Evolutionary conservation across 176 grass and related monocot species (phyloP).

Genomic region (Rhynchospora tenuis): DNA sequence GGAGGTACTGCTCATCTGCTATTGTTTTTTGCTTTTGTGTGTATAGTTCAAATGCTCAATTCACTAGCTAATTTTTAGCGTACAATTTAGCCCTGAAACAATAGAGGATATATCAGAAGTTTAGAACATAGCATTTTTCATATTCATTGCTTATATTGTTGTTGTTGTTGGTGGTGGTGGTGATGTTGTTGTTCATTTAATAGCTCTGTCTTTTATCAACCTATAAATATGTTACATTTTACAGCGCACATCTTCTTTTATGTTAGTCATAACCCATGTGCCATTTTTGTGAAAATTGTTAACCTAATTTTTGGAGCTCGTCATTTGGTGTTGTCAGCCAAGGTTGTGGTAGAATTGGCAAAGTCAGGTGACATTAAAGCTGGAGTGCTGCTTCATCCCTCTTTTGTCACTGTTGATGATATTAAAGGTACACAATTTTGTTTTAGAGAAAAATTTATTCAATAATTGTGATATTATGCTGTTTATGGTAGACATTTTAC

Average conservation of each 20-base stretch:
- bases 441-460: not conserved
- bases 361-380: constrained; percentile 35
- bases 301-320: not conserved
- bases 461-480: not conserved
- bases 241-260: not conserved
- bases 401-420: constrained; percentile 38
- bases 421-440: constrained; percentile 26
- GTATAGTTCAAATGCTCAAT: not conserved
- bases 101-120: not conserved
- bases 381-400: constrained; percentile 34
- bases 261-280: not conserved
- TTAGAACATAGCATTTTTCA: not conserved
- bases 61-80: not conserved
- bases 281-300: not conserved
- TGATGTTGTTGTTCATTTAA: not conserved
- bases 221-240: not conserved
- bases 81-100: not conserved
- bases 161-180: too few species aligned
- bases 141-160: not conserved
- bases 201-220: not conserved
- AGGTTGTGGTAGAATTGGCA: constrained; percentile 41
- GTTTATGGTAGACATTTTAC: not conserved
- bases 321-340: constrained; percentile 26
- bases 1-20: constrained; percentile 26
- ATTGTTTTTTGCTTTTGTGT: not conserved